Base-by-base conservation (phyloP, 2,329 filamentous ascomycete species). In the Aaosphaeria pasadenensis region DNA sequence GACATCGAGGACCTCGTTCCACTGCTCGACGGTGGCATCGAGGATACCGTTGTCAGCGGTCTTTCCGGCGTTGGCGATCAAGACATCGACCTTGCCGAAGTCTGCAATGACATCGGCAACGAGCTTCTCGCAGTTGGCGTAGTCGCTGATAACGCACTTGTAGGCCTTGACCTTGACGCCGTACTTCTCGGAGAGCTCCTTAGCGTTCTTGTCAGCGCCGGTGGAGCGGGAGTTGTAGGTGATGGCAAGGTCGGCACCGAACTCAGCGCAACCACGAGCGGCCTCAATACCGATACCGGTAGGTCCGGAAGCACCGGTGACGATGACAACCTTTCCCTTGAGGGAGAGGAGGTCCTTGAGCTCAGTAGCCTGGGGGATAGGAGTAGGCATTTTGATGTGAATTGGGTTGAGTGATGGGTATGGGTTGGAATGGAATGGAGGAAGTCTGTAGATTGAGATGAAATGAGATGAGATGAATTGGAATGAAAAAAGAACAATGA, bases 1-100 rank as follows among this genome's bases (percentile, higher is more conserved):
- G 63, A 92, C 86, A 60, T 87, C 82, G 70, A 95, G 79, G 77
- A 95, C 89, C 70, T 84, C 81, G 66, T 91, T 84, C 66, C 84
- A 83, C 65, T 89, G 87, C 63, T 86, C 78, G 24, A 87, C 83
- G 28, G 82, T 80, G 64, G 83, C 83, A 53, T 89, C 86, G 43
- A 89, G 75, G 63, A 89, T 78, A 49, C 86, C 86, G 47, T 74
- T 75, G 72, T 86, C 79, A 57, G 86, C 85, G 5, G 87, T 88
- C 52, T 83, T 81, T 48, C 87, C 87, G 17, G 87, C 86, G 69
- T 87, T 87, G 71, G 83, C 83, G 55, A 86, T 80, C 71, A 86
- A 85, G 59, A 78, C 80, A 61, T 86, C 83, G 61, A 86, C 79
- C 72, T 84, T 79, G 70, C 83, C 83, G 58, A 91, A 91, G 64